Percentiles rank a stretch among this genome's conserved stretches.
Evolutionary conservation across 352 stramenopile species (phyloP).

Genomic region (Phytophthora macrochlamydospora): DNA sequence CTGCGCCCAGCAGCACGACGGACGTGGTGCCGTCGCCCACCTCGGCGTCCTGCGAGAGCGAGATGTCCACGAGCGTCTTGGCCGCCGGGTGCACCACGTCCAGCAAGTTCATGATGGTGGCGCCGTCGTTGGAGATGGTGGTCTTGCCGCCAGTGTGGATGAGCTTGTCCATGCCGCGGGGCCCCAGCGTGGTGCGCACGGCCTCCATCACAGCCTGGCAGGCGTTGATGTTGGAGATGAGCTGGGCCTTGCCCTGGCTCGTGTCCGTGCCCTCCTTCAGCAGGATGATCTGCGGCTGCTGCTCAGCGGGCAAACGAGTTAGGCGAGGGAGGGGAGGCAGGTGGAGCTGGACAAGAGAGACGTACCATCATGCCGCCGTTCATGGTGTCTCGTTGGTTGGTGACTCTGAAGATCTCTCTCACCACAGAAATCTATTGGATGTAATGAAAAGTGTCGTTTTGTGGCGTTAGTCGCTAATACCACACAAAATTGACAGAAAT

Average conservation of each 20-base stretch:
- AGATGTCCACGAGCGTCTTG: slow-evolving; percentile 99
- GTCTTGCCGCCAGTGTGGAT: slow-evolving; percentile 93
- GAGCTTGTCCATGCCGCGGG: slow-evolving; percentile 99
- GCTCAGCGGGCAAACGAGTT: slow-evolving; percentile 2
- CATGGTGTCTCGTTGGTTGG: slow-evolving; percentile 29
- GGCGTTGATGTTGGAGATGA: slow-evolving; percentile 93
- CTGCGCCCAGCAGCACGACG: slow-evolving; percentile 96
- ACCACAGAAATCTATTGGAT: slow-evolving; percentile 5
- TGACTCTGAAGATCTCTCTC: slow-evolving; percentile 22
- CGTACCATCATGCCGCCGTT: slow-evolving; percentile 53
- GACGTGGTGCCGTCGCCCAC: slow-evolving; percentile 96
- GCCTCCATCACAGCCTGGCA: slow-evolving; percentile 97
- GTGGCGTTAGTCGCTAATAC: too few relatives aligned
- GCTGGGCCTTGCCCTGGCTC: slow-evolving; percentile 96
- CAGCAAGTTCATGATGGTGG: slow-evolving; percentile 98
- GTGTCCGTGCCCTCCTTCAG: slow-evolving; percentile 99
- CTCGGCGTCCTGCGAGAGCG: slow-evolving; percentile 90
- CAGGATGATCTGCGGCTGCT: slow-evolving; percentile 98
- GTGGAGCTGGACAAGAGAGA: not conserved
- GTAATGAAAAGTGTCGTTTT: too few relatives aligned
- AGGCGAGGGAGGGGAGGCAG: not conserved
- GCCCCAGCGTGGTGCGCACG: slow-evolving; percentile 97
- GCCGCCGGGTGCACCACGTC: slow-evolving; percentile 99
- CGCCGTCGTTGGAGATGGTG: slow-evolving; percentile 99
- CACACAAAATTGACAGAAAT: not conserved